phyloP scores from a whole-genome alignment of 257 asterid genomes.

The Nicotiana knightiana region DNA sequence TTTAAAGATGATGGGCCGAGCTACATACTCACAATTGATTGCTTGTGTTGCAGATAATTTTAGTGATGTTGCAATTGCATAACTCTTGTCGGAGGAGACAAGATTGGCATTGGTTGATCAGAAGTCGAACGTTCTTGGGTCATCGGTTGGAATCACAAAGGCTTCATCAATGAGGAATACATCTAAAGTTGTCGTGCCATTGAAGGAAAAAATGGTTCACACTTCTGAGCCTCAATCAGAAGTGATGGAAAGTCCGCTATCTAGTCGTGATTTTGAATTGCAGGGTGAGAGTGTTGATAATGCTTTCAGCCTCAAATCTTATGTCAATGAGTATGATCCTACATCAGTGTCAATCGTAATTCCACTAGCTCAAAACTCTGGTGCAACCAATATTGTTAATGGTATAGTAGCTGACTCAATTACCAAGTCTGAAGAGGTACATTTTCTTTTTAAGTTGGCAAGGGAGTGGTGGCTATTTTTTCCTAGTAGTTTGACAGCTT shows the following conservation, averaged over 20 bases:
- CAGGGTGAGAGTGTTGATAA: not conserved
- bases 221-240: not conserved
- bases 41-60: too few species aligned
- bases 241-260: not conserved
- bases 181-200: too few species aligned
- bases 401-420: not conserved
- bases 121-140: too few species aligned
- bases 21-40: too few species aligned
- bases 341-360: not conserved
- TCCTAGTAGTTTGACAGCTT: not conserved
- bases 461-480: not conserved
- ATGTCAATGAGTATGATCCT: not conserved
- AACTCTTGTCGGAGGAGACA: too few species aligned
- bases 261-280: not conserved
- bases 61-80: too few species aligned
- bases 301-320: not conserved
- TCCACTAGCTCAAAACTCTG: not conserved
- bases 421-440: not conserved
- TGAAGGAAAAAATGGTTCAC: too few species aligned
- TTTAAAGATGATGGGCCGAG: too few species aligned
- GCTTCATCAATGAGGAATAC: too few species aligned
- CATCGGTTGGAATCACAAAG: too few species aligned
- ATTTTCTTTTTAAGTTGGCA: not conserved
- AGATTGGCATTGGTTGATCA: too few species aligned
- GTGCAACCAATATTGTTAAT: not conserved